Evolutionary conservation across 2,329 filamentous ascomycete species (phyloP), one percentile per base, ranked within the genome.

Genomic region (Talaromyces piceae): DNA sequence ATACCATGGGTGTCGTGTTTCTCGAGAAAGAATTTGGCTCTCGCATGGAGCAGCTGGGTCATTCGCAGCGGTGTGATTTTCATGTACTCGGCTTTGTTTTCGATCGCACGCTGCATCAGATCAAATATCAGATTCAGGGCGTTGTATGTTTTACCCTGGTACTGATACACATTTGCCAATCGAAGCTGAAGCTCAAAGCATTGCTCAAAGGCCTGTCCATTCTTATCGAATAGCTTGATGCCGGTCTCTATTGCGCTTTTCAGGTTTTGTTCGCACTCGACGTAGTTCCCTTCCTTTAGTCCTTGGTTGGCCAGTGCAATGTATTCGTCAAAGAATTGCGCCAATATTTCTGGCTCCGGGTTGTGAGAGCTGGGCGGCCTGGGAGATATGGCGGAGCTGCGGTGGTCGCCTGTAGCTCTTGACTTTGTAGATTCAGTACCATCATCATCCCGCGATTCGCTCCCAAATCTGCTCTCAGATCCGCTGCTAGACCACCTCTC

Each of bases 141-240:
- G 22, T 47, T 31, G 22, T 22, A 33, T 27, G 16, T 4, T n/a
- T 31, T 31, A n/a, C 28, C 26, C 7, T 46, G 26, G 27, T 7
- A 31, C 22, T 46, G 45, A n/a, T 46, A 31, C 8, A 49, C 45
- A 45, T 52, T 39, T n/a, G 50, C 50, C 13, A 52, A 45, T 8
- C 16, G 16, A 18, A 52, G 18, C 25, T 52, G 37, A 18, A 52
- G 28, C 6, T 52, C 50, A 41, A 52, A 52, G 45, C 50, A 49
- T 23, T 52, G 39, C 27, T 52, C 27, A 33, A 52, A 49, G 26
- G 27, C 50, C 20, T 49, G 37, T 28, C 37, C 22, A 13, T 52
- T 18, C 25, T 48, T n/a, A 4, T 45, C 20, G 39, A 45, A 49
- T 11, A 47, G 49, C n/a, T 26, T 20, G 11, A 37, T 28, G 12